Conservation (phyloP, 2,329 filamentous ascomycete species). For the Nemania sp. region DNA sequence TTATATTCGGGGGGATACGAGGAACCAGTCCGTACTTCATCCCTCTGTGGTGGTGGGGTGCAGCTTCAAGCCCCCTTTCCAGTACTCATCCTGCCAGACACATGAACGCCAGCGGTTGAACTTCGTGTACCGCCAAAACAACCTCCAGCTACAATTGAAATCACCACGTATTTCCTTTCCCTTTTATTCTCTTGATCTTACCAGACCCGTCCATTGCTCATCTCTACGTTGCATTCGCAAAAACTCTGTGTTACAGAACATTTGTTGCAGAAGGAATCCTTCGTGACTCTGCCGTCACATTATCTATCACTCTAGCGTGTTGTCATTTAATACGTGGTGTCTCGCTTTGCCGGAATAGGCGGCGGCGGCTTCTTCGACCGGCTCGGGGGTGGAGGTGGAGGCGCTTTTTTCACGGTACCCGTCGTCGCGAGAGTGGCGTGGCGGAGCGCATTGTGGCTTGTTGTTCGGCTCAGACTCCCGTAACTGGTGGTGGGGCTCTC, state of each 20-base stretch:
- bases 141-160: neutral
- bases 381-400: conserved; percentile 53
- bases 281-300: neutral
- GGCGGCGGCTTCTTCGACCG: conserved; percentile 60
- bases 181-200: too few relatives aligned
- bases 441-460: conserved; percentile 43
- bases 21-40: conserved; percentile 19
- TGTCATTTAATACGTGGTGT: conserved; percentile 34
- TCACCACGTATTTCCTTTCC: too few relatives aligned
- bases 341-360: conserved; percentile 51
- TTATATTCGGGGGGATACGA: neutral
- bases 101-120: conserved; percentile 12
- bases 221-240: too few relatives aligned
- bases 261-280: neutral
- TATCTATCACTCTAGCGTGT: neutral
- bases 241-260: too few relatives aligned
- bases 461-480: conserved; percentile 56
- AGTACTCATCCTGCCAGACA: neutral
- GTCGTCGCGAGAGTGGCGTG: conserved; percentile 16
- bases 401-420: conserved; percentile 44
- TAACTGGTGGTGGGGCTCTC: conserved; percentile 62
- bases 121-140: neutral
- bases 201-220: too few relatives aligned
- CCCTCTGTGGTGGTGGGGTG: neutral
- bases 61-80: neutral